Percentiles rank a stretch among this genome's conserved stretches.
phyloP scores from a whole-genome alignment of 2,329 filamentous ascomycete genomes.

The Sporothrix sp. region DNA sequence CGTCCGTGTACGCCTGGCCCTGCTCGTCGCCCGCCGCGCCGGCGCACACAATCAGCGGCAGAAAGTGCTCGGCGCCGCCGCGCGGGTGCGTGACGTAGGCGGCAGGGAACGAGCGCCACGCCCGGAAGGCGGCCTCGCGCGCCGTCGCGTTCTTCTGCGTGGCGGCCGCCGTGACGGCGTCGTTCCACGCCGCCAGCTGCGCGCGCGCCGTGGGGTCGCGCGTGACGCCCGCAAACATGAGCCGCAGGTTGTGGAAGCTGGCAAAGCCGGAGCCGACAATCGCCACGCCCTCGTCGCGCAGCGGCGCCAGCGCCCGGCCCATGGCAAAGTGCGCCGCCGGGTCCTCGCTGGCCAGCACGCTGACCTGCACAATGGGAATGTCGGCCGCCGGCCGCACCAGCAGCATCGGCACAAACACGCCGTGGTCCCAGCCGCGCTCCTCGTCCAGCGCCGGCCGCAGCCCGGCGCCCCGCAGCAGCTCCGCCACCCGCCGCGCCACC shows the following conservation, averaged over 20 bases:
- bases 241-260: slow-evolving; percentile 44
- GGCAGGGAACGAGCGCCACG: slow-evolving; percentile 38
- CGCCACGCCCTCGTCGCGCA: slow-evolving; percentile 41
- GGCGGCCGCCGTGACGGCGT: slow-evolving; percentile 33
- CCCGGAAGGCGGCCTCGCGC: slow-evolving; percentile 31
- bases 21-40: slow-evolving; percentile 37
- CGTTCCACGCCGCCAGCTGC: slow-evolving; percentile 35
- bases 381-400: slow-evolving; percentile 43
- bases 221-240: slow-evolving; percentile 30
- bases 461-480: slow-evolving; percentile 36
- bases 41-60: slow-evolving; percentile 49
- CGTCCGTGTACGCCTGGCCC: slow-evolving; percentile 38
- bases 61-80: slow-evolving; percentile 46
- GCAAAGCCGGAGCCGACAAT: slow-evolving; percentile 52
- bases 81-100: slow-evolving; percentile 45
- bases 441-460: slow-evolving; percentile 31
- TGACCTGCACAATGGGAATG: slow-evolving; percentile 48
- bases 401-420: slow-evolving; percentile 49
- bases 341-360: slow-evolving; percentile 43
- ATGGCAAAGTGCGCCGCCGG: slow-evolving; percentile 39
- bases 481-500: slow-evolving; percentile 39
- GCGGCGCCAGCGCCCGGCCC: slow-evolving; percentile 40
- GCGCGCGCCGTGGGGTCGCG: slow-evolving; percentile 20
- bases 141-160: slow-evolving; percentile 25
- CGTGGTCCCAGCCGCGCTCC: slow-evolving; percentile 47